A percentile compares a stretch with the other conserved stretches of the same genome.
phyloP scores from a whole-genome alignment of 768 basidiomycete genomes.

The Cubamyces lactineus region DNA sequence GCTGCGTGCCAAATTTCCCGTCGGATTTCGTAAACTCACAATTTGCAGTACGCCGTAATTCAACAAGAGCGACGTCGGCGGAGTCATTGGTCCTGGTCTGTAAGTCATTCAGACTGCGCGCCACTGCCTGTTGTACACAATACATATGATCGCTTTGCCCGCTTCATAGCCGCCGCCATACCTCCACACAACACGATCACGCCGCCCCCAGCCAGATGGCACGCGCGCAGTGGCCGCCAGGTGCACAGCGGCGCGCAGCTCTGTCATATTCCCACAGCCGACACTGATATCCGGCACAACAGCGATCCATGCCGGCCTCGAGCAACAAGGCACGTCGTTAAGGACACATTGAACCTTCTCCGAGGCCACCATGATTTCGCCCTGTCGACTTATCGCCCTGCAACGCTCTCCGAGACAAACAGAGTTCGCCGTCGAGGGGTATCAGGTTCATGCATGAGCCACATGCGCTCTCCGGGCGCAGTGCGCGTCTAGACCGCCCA shows the following conservation, averaged over 20 bases:
- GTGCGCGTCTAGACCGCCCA: neutral
- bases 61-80: too few species aligned
- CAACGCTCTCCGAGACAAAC: neutral
- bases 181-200: too few species aligned
- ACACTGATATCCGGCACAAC: slow-evolving; percentile 5
- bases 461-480: neutral
- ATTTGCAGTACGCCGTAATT: too few species aligned
- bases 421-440: neutral
- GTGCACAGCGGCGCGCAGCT: neutral
- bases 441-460: too few species aligned
- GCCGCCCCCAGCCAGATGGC: too few species aligned
- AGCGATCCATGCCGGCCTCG: slow-evolving; percentile 9
- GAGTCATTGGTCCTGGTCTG: too few species aligned
- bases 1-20: neutral
- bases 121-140: too few species aligned
- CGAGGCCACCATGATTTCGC: neutral
- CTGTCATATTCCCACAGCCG: neutral
- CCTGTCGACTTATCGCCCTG: slow-evolving; percentile 1
- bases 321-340: slow-evolving; percentile 9
- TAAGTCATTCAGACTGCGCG: too few species aligned
- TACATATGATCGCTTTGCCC: too few species aligned
- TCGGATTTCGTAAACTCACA: too few species aligned
- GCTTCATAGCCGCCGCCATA: too few species aligned
- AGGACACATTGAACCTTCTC: slow-evolving; percentile 18
- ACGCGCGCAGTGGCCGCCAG: neutral